Evolutionary conservation across 139 green algal genomes (phyloP).

Genomic region (Asterochloris sp.): DNA sequence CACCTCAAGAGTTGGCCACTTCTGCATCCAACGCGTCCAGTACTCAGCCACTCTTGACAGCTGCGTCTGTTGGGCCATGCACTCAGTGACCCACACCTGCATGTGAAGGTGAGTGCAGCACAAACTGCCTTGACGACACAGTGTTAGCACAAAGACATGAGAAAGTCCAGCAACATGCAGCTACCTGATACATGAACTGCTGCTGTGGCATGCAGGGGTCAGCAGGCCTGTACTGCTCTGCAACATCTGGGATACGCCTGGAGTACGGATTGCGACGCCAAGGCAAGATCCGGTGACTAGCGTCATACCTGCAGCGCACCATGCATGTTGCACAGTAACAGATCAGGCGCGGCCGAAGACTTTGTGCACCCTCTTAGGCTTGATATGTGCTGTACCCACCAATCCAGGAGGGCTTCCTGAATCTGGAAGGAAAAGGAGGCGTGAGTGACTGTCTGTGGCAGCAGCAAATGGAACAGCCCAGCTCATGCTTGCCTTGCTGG

Average conservation of each 20-base stretch:
- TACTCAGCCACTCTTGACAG: slow-evolving; percentile 46
- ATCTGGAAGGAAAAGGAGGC: background rate
- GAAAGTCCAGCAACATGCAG: no score
- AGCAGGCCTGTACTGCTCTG: background rate
- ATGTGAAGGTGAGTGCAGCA: background rate
- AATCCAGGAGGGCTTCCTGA: background rate
- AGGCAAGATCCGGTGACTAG: slow-evolving; percentile 76
- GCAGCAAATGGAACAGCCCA: no score
- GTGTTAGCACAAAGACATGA: no score
- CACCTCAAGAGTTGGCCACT: slow-evolving; percentile 81
- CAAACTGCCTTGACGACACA: no score
- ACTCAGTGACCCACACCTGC: slow-evolving; percentile 82
- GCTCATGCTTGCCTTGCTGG: no score
- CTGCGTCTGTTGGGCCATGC: slow-evolving; percentile 98
- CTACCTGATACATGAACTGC: slow-evolving; percentile 75
- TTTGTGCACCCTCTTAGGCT: no score
- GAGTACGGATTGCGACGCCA: slow-evolving; percentile 82
- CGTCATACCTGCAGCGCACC: slow-evolving; percentile 74
- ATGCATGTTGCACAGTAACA: no score
- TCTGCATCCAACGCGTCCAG: slow-evolving; percentile 67
- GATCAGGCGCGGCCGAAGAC: no score
- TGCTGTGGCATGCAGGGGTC: slow-evolving; percentile 45
- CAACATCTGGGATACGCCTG: background rate
- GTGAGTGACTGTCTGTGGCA: no score
- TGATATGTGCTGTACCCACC: background rate